These are phyloP conservation scores for Chaetomium tenue DNA, from an alignment of 495 filamentous ascomycete genomes.

Conservation along the genomic window DNA sequence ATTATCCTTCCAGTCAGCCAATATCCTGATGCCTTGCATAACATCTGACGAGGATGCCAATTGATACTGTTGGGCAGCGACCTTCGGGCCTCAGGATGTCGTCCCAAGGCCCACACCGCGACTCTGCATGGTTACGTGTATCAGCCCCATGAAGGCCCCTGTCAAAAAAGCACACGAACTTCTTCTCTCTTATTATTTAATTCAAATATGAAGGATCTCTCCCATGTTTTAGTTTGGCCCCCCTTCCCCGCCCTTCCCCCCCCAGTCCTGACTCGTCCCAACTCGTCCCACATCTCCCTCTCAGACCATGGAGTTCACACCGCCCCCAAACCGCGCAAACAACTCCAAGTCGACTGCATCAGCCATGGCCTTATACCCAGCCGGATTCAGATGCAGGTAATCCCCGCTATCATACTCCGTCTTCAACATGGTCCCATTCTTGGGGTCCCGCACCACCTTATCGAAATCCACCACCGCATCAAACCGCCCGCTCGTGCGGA, in stretches of 20 bases:
- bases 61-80: conserved; percentile 3
- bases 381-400: conserved; percentile 60
- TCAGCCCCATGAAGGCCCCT: neutral
- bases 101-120: neutral
- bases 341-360: conserved; percentile 53
- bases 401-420: conserved; percentile 58
- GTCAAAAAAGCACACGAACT: neutral
- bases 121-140: neutral
- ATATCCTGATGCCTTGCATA: neutral
- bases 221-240: no score
- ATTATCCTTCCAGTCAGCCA: neutral
- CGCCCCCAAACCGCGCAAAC: conserved; percentile 39
- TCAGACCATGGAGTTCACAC: conserved; percentile 27
- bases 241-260: neutral
- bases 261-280: neutral
- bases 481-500: conserved; percentile 55
- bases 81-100: neutral
- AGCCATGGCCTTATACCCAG: conserved; percentile 58
- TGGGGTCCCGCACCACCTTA: conserved; percentile 48
- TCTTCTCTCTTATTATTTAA: neutral
- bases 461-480: conserved; percentile 67
- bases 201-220: no score
- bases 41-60: neutral
- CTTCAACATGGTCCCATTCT: conserved; percentile 43
- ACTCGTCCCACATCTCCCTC: neutral